Evolutionary conservation across 345 rosid genomes (phyloP).

Genomic region (Anacardium occidentale): DNA sequence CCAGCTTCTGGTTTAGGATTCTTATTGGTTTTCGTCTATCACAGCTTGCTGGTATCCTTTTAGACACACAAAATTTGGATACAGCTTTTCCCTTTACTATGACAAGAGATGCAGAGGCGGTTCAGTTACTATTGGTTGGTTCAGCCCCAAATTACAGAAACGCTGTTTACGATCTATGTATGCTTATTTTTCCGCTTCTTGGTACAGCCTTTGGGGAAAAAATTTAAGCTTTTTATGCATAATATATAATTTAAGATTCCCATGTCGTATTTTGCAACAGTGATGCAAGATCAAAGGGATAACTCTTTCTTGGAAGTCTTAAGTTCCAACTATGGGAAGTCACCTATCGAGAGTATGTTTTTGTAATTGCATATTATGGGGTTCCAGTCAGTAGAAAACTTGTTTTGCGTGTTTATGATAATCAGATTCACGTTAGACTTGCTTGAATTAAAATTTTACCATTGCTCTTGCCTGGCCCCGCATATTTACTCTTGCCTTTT

Average conservation of each 20-base stretch:
- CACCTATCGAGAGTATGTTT: constrained; percentile 40
- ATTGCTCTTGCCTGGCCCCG: not conserved
- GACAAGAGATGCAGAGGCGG: constrained; percentile 65
- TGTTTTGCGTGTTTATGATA: too few relatives aligned
- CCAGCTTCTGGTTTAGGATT: not conserved
- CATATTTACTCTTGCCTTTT: not conserved
- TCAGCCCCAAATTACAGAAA: constrained; percentile 45
- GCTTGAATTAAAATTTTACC: not conserved
- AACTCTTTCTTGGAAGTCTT: constrained; percentile 36
- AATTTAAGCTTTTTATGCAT: not conserved
- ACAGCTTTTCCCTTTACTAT: constrained; percentile 29
- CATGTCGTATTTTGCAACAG: constrained; percentile 21
- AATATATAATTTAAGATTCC: not conserved
- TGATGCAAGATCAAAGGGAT: constrained; percentile 53
- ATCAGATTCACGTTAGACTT: too few relatives aligned
- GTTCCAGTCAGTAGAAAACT: not conserved
- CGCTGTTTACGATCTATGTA: constrained; percentile 48
- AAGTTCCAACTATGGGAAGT: constrained; percentile 44
- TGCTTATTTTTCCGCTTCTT: not conserved
- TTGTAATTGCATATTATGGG: not conserved
- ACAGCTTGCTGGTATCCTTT: constrained; percentile 65
- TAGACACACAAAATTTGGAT: constrained; percentile 56
- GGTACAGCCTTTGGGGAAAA: not conserved
- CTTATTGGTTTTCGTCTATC: constrained; percentile 15
- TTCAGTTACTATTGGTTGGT: constrained; percentile 54